Conservation (phyloP, 306 rosid species). For the Malus asiatica region DNA sequence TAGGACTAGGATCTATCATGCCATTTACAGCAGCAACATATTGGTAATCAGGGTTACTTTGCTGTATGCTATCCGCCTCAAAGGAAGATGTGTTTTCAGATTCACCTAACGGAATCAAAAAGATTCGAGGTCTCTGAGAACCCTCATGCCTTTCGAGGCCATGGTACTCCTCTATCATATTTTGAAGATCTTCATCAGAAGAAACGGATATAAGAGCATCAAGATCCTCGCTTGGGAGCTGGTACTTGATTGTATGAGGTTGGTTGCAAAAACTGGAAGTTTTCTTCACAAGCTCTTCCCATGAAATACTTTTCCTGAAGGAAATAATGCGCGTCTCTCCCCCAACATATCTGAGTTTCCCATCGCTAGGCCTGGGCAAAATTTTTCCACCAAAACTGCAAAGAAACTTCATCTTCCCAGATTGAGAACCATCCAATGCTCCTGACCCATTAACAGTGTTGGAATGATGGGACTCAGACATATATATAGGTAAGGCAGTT, state of each 20-base stretch:
- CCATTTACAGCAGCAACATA: conserved; percentile 74
- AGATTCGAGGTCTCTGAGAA: conserved; percentile 55
- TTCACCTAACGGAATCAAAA: conserved; percentile 59
- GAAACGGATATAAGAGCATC: conserved; percentile 76
- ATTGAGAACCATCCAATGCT: conserved; percentile 28
- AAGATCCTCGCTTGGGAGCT: conserved; percentile 82
- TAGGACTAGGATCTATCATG: conserved; percentile 39
- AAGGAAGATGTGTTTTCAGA: conserved; percentile 44
- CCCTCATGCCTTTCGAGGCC: conserved; percentile 59
- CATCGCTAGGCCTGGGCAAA: conserved; percentile 69
- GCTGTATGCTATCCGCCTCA: conserved; percentile 32
- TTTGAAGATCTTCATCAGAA: conserved; percentile 76
- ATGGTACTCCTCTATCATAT: conserved; percentile 72
- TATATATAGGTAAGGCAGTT: conserved; percentile 17
- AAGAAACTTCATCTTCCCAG: conserved; percentile 54
- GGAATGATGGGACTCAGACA: conserved; percentile 39
- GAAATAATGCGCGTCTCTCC: conserved; percentile 66
- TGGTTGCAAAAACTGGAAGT: conserved; percentile 54
- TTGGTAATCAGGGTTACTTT: conserved; percentile 55
- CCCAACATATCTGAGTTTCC: conserved; percentile 68
- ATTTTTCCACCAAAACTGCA: conserved; percentile 76
- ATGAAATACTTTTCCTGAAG: conserved; percentile 36
- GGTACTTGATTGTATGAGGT: conserved; percentile 67
- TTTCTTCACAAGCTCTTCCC: conserved; percentile 56
- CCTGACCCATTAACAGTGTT: conserved; percentile 33